phyloP scores from a whole-genome alignment of 371 early-diverging fungal species.

The Paramicrosporidium saccamoebae region DNA sequence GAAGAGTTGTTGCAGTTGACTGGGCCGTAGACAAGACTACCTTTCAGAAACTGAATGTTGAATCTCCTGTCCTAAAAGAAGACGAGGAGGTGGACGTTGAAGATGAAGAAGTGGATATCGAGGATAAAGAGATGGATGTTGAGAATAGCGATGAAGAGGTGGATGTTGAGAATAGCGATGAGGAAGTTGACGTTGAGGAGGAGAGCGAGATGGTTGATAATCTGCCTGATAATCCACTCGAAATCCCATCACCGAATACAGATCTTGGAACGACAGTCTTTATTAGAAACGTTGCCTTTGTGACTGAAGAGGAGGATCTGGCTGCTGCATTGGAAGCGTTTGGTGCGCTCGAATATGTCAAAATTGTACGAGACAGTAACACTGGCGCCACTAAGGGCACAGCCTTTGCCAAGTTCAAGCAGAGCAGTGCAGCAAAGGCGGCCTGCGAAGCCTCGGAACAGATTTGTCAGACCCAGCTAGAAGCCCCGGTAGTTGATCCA shows the following conservation, averaged over 20 bases:
- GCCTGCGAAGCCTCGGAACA: conserved; percentile 25
- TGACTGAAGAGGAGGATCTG: conserved; percentile 44
- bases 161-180: conserved; percentile 6
- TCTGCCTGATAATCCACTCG: not conserved
- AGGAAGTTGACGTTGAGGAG: conserved; percentile 10
- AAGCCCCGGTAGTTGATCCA: conserved; percentile 5
- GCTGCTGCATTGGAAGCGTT: conserved; percentile 12
- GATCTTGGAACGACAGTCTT: conserved; percentile 36
- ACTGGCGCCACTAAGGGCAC: conserved; percentile 59
- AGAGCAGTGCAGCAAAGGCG: conserved; percentile 24
- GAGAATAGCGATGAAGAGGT: conserved; percentile 6
- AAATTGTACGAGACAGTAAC: conserved; percentile 36
- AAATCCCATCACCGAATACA: not conserved
- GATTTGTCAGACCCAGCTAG: conserved; percentile 10
- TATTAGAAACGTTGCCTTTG: conserved; percentile 61
- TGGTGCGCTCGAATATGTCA: conserved; percentile 43
- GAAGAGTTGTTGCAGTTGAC: conserved; percentile 43
- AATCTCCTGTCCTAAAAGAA: conserved; percentile 6
- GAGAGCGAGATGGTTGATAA: conserved; percentile 4
- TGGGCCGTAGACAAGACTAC: conserved; percentile 40
- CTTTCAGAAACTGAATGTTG: conserved; percentile 12
- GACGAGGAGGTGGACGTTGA: conserved; percentile 6
- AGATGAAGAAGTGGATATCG: conserved; percentile 7
- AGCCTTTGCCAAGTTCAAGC: conserved; percentile 56
- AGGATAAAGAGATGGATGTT: conserved; percentile 7